Evolutionary conservation across 1,284 basidiomycete species (phyloP).

Genomic region (Boletus mariae): DNA sequence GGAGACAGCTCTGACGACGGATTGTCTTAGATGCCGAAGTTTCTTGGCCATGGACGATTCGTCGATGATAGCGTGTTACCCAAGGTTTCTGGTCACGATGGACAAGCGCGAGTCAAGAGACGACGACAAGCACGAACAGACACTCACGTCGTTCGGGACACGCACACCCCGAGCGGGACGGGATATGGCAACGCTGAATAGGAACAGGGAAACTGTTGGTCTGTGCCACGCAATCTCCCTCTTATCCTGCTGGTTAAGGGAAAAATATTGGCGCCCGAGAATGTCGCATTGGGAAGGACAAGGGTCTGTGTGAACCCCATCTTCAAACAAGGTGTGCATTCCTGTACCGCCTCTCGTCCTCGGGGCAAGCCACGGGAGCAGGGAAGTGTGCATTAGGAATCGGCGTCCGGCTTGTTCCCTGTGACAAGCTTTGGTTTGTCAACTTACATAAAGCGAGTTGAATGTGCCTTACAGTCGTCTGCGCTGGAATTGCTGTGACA

Average conservation of each 20-base stretch:
- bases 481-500: too few relatives aligned
- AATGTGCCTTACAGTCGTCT: background rate
- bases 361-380: background rate
- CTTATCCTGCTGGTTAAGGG: background rate
- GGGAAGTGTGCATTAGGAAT: too few relatives aligned
- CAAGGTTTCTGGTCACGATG: background rate
- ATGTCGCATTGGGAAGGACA: background rate
- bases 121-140: background rate
- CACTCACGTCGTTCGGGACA: background rate
- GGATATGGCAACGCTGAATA: background rate
- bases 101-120: background rate
- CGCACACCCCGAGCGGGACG: background rate
- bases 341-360: background rate
- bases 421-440: background rate
- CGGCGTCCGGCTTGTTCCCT: too few relatives aligned
- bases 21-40: conserved; percentile 9
- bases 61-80: background rate
- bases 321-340: background rate
- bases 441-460: background rate
- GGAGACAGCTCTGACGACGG: conserved; percentile 20
- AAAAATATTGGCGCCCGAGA: background rate
- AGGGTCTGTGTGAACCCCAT: background rate
- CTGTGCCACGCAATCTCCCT: background rate
- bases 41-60: conserved; percentile 9
- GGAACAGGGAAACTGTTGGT: background rate